These are phyloP conservation scores for Pseudopithomyces maydicus DNA, from an alignment of 2,329 filamentous ascomycete genomes.

Conservation along the genomic window DNA sequence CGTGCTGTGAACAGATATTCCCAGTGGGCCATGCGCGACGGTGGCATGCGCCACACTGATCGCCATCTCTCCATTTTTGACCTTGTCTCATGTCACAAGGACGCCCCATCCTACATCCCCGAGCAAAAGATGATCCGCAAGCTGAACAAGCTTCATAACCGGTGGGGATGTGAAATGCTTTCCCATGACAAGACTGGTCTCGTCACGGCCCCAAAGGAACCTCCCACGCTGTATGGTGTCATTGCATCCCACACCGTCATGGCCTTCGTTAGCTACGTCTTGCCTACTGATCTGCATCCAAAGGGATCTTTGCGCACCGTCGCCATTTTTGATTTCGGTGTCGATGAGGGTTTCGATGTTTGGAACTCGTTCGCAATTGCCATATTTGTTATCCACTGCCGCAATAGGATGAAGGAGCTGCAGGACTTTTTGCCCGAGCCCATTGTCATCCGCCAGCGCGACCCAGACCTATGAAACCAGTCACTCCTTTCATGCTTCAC, in stretches of 20 bases:
- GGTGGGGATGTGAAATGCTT: conserved; percentile 48
- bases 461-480: conserved; percentile 37
- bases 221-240: conserved; percentile 60
- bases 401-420: conserved; percentile 56
- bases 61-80: conserved; percentile 52
- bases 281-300: conserved; percentile 34
- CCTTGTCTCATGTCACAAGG: conserved; percentile 48
- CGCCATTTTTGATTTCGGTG: conserved; percentile 58
- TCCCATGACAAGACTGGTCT: conserved; percentile 17
- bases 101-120: conserved; percentile 46
- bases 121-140: conserved; percentile 51
- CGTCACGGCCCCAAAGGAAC: conserved; percentile 22
- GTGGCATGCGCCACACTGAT: conserved; percentile 44
- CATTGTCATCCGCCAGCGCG: conserved; percentile 18
- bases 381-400: conserved; percentile 59
- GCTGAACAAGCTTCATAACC: conserved; percentile 49
- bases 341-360: conserved; percentile 59
- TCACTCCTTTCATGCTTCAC: too few species aligned
- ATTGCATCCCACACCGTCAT: conserved; percentile 59
- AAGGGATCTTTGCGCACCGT: conserved; percentile 47
- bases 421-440: conserved; percentile 41
- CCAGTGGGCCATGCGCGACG: conserved; percentile 60
- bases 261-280: conserved; percentile 57
- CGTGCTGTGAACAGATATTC: conserved; percentile 55
- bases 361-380: conserved; percentile 65